Conservation (phyloP, 768 basidiomycete species). For the Amyloporia xantha region DNA sequence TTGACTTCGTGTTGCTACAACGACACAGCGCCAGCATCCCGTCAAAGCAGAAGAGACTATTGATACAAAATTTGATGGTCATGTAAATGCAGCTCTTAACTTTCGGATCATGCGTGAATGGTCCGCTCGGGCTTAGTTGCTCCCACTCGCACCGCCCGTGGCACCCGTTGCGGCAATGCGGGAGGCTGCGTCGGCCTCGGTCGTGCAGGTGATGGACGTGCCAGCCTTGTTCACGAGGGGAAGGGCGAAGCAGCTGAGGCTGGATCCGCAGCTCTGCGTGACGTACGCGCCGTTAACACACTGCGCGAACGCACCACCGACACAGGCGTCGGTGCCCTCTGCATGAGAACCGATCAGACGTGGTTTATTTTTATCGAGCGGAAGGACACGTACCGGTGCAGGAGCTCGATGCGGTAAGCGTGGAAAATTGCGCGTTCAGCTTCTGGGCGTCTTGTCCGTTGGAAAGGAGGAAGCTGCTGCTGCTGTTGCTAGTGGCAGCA, state of each 20-base stretch:
- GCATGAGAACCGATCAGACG: neutral
- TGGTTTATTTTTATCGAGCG: too few relatives aligned
- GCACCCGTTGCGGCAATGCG: slow-evolving; percentile 32
- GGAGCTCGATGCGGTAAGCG: slow-evolving; percentile 19
- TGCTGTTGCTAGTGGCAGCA: too few relatives aligned
- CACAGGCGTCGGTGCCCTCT: slow-evolving; percentile 32
- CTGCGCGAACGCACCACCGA: slow-evolving; percentile 33
- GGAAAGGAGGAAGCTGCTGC: slow-evolving; percentile 18
- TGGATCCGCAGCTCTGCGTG: slow-evolving; percentile 25
- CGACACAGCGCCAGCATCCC: neutral
- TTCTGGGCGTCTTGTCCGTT: slow-evolving; percentile 28
- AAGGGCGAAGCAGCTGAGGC: slow-evolving; percentile 32
- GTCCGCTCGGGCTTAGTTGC: slow-evolving; percentile 6
- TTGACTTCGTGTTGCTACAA: neutral
- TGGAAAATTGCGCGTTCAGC: slow-evolving; percentile 26
- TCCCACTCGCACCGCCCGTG: slow-evolving; percentile 23
- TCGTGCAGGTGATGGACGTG: slow-evolving; percentile 34
- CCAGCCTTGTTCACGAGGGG: slow-evolving; percentile 37
- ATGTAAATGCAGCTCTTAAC: slow-evolving; percentile 1
- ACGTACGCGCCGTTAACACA: slow-evolving; percentile 33
- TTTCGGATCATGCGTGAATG: neutral
- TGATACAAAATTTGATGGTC: neutral
- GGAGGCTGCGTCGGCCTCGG: slow-evolving; percentile 26
- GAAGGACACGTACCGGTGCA: slow-evolving; percentile 18
- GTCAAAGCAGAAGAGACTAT: neutral